phyloP scores from a whole-genome alignment of 2,329 filamentous ascomycete genomes.

The Aspergillus pseudoglaucus region DNA sequence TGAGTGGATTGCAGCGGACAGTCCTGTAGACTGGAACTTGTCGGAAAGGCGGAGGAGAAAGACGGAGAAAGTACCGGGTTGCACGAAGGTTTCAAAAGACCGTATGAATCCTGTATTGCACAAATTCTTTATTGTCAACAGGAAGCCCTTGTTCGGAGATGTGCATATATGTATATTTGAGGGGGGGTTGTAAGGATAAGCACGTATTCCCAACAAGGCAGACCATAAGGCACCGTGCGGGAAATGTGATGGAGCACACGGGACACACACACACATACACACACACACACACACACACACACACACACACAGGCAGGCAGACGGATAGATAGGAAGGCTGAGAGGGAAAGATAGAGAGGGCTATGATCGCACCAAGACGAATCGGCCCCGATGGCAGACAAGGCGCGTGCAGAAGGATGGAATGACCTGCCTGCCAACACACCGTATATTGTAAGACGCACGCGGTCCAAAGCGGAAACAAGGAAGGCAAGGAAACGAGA shows the following conservation, averaged over 20 bases:
- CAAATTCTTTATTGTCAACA: conserved; percentile 22
- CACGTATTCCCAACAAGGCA: neutral
- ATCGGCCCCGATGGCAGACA: conserved; percentile 22
- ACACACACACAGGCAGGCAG: neutral
- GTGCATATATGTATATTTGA: neutral
- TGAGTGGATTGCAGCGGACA: conserved; percentile 19
- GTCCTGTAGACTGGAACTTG: conserved; percentile 23
- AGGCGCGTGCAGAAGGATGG: conserved; percentile 24
- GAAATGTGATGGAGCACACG: conserved; percentile 11
- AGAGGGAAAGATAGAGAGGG: neutral
- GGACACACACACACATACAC: neutral
- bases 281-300: neutral
- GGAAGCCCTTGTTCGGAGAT: conserved; percentile 5
- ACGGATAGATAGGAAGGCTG: neutral
- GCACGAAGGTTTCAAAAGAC: conserved; percentile 20
- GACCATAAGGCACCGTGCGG: conserved; percentile 1
- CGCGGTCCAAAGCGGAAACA: conserved; percentile 28
- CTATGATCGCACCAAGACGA: conserved; percentile 3
- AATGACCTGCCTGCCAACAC: conserved; percentile 31
- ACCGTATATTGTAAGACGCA: conserved; percentile 22
- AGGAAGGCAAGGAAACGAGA: conserved; percentile 9
- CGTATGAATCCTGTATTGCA: conserved; percentile 13
- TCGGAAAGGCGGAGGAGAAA: conserved; percentile 7
- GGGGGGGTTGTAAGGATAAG: neutral
- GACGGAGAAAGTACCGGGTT: conserved; percentile 4